Evolutionary conservation across 495 filamentous ascomycete genomes (phyloP), one percentile per base, ranked within the genome.

Genomic region (Rhizodiscina lignyota): DNA sequence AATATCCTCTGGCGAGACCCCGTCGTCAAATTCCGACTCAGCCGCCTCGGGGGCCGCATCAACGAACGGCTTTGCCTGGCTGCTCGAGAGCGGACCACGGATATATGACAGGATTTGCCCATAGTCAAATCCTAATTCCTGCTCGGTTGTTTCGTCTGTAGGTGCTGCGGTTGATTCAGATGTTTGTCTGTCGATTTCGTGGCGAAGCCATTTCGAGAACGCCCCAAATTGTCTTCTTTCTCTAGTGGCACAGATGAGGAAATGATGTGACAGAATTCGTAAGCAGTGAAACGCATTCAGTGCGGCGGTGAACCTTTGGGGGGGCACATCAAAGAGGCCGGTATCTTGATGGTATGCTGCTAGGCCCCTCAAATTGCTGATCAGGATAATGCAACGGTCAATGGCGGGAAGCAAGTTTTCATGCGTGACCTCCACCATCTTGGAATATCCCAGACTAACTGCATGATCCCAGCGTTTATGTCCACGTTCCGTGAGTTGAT

Each of bases 391-490:
- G 38, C 83, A 77, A 32, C 89, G 67, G 41, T 94, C 83, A 6
- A 94, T 55, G 0, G 84, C 85, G 1, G 87, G 87, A 4, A 94
- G 62, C 26, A 94, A 71, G 50, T 82, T 82, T 48, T 94, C 76
- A 48, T 93, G 86, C 0, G 79, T 70, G 18, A 94, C 59, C 32
- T 72, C 65, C 16, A 82, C 72, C 6, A 97, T 68, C 36, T 68
- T 79, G 35, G 81, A 72, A 18, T 91, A 78, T 3, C 83, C 84
- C 21, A 62, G 66, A 2, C 68, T 63, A 15, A 89, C 74, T 13
- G 82, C 77, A 49, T 89, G 86, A 33, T 94, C 84, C 89, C 89
- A 97, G 37, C 89, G 68, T 55, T 93, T 94, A 47, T 93, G 82
- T 2, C 85, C 84, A 20, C 16, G 24, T 1, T 94, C 89, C 19